Conservation (phyloP, 2,329 filamentous ascomycete genomes). For the Neocucurbitaria cava region DNA sequence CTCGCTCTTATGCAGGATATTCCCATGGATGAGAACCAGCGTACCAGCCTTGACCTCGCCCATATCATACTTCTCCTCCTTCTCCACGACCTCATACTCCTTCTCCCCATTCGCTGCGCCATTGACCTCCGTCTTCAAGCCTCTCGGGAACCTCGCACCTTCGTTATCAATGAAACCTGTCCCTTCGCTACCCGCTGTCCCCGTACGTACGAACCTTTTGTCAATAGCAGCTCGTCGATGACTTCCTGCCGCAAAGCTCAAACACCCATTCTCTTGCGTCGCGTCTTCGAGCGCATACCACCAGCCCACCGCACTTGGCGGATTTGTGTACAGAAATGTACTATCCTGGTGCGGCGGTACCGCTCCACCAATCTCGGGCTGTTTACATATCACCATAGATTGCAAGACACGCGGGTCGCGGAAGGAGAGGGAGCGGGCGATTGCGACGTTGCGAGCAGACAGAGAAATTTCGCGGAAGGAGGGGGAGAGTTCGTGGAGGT, state of each 20-base stretch:
- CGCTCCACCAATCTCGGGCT: constrained; percentile 91
- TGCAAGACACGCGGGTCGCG: constrained; percentile 79
- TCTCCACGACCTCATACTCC: constrained; percentile 34
- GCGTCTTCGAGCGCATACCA: constrained; percentile 98
- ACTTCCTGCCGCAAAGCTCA: constrained; percentile 84
- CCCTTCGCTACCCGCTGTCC: constrained; percentile 42
- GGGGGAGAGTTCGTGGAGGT: constrained; percentile 56
- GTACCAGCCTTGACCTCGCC: constrained; percentile 91
- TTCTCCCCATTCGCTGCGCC: constrained; percentile 46
- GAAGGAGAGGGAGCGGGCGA: constrained; percentile 77
- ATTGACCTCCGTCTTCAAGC: constrained; percentile 48
- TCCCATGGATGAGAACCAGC: constrained; percentile 93
- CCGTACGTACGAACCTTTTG: constrained; percentile 75
- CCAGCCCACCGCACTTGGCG: constrained; percentile 89
- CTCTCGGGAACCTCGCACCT: constrained; percentile 67
- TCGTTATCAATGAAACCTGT: constrained; percentile 67
- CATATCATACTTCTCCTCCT: constrained; percentile 70
- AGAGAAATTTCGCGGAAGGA: constrained; percentile 60
- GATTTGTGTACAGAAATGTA: constrained; percentile 89
- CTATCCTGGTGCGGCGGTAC: constrained; percentile 93
- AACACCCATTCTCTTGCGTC: constrained; percentile 82
- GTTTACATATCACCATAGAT: constrained; percentile 98
- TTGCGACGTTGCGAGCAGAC: constrained; percentile 63
- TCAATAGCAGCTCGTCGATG: constrained; percentile 76
- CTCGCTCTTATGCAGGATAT: constrained; percentile 95